Evolutionary conservation across 805 yeast genomes (phyloP).

Genomic region (Yarrowia sp.): DNA sequence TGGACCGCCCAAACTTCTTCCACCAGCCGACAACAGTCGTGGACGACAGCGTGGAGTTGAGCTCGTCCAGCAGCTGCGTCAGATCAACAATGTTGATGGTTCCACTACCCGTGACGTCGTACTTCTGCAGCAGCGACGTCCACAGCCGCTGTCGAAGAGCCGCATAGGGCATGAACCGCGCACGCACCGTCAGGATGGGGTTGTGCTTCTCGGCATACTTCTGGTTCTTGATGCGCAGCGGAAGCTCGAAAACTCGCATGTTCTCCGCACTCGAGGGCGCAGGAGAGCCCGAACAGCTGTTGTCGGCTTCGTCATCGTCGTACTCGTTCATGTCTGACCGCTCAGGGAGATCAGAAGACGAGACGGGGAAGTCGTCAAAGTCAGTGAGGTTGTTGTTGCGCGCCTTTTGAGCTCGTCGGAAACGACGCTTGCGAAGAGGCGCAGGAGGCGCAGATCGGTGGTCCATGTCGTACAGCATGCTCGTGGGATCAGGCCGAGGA

Average conservation of each 20-base stretch:
- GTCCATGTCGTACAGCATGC: constrained; percentile 35
- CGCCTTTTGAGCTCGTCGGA: not conserved
- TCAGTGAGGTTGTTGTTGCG: not conserved
- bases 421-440: not conserved
- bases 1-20: constrained; percentile 34
- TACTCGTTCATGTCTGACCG: constrained; percentile 9
- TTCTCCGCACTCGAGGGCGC: not conserved
- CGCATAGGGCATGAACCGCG: constrained; percentile 65
- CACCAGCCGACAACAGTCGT: constrained; percentile 38
- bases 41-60: constrained; percentile 51
- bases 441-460: not conserved
- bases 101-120: constrained; percentile 46
- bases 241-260: constrained; percentile 38
- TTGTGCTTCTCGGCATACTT: constrained; percentile 42
- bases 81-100: constrained; percentile 59
- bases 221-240: constrained; percentile 39
- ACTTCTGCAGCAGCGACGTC: constrained; percentile 58
- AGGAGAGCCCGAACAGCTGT: not conserved
- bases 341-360: constrained; percentile 8
- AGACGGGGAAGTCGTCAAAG: constrained; percentile 10
- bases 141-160: constrained; percentile 67
- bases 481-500: constrained; percentile 39
- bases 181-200: constrained; percentile 59
- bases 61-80: constrained; percentile 58
- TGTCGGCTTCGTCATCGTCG: not conserved